Percentiles rank a stretch among this genome's conserved stretches.
Evolutionary conservation across 208 protist genomes (phyloP).

Genomic region (Entamoeba histolytica): DNA sequence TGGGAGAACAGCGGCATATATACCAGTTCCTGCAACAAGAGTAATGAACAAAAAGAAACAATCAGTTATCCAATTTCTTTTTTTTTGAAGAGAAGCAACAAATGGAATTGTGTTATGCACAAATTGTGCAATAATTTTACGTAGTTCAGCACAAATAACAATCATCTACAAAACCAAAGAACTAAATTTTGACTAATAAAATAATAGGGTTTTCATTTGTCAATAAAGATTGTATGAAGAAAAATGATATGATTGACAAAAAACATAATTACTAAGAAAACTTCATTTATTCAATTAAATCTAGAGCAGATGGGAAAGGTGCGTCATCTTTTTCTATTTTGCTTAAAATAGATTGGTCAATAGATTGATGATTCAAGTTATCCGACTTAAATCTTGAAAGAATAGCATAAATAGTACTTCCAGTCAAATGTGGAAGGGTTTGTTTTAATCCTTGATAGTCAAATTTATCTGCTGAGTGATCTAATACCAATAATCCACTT

Average conservation of each 20-base stretch:
- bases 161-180: background rate
- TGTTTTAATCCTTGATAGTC: background rate
- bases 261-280: background rate
- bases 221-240: no score
- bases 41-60: background rate
- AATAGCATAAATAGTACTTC: background rate
- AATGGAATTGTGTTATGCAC: background rate
- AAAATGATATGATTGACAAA: background rate
- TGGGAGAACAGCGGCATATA: background rate
- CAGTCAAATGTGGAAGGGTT: background rate
- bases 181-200: no score
- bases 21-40: background rate
- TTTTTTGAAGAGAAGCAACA: background rate
- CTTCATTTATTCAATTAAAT: background rate
- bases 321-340: background rate
- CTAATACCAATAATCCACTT: background rate
- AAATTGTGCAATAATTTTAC: background rate
- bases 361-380: background rate
- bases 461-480: background rate
- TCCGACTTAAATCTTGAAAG: background rate
- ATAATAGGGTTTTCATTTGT: no score
- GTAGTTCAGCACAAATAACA: background rate
- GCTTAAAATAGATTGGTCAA: background rate
- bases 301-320: background rate
- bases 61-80: background rate